Percentiles rank a stretch among this genome's conserved stretches.
Evolutionary conservation across 139 green algal species (phyloP).

Genomic region (Chloropicon primus): DNA sequence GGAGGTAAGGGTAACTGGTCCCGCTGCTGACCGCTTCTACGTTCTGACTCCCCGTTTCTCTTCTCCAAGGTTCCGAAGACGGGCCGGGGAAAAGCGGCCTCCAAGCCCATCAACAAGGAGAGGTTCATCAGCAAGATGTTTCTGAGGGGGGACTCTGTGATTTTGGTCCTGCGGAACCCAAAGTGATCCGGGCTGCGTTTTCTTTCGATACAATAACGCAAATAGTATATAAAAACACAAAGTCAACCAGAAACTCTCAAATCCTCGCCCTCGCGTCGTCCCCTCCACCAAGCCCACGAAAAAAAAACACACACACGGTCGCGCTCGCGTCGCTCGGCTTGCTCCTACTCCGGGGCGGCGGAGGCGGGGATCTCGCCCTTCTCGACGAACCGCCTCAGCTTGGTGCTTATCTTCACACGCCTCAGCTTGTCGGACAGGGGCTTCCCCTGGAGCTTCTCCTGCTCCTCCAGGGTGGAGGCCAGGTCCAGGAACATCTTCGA

Average conservation of each 20-base stretch:
- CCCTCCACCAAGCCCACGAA: no score
- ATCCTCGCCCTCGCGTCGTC: no score
- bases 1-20: slow-evolving; percentile 47
- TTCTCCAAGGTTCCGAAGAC: slow-evolving; percentile 67
- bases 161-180: slow-evolving; percentile 90
- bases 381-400: no score
- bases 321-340: no score
- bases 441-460: slow-evolving; percentile 15
- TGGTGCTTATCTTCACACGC: no score
- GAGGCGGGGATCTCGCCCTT: no score
- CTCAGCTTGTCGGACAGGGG: no score
- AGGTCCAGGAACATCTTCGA: slow-evolving; percentile 9
- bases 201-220: slow-evolving; percentile 14
- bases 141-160: slow-evolving; percentile 88
- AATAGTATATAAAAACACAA: no score
- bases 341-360: no score
- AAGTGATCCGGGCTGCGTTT: no score
- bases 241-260: no score
- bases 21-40: neutral
- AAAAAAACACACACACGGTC: no score
- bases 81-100: slow-evolving; percentile 72
- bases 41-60: neutral
- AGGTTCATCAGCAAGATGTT: slow-evolving; percentile 98
- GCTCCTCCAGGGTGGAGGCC: neutral
- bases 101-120: slow-evolving; percentile 88